Base-by-base conservation (phyloP, 2,329 filamentous ascomycete species). In the Xylariales sp. region DNA sequence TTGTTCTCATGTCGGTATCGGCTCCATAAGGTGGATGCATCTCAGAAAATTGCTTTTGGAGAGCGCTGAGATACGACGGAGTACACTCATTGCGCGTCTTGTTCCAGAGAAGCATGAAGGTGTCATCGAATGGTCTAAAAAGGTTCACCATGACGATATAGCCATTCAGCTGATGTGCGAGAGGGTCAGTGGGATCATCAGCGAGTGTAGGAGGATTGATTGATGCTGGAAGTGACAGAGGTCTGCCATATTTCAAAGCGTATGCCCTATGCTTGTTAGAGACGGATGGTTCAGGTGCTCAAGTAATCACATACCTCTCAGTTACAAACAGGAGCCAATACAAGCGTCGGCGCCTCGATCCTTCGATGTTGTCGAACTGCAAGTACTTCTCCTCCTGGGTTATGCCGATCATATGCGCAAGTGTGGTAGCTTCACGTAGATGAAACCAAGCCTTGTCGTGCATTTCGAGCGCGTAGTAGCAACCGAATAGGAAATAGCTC, bases 391-490 rank as follows among this genome's bases (percentile, higher is more conserved):
- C 74, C 52, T 84, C 80, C 57, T 78, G 78, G 53, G 74, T 70
- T 75, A 84, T 76, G 40, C 71, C 71, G 20, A 69, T 61, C 52
- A 83, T 74, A 51, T 80, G 73, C 20, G 76, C 71, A 60, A 91
- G 70, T 5, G 86, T 89, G 2, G 80, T 83, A 5, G 84, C 84
- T 61, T 93, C 86, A 19, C 86, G 80, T 8, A 91, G 68, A 57
- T 88, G 80, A 56, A 82, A 89, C 86, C 86, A 91, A 1, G 85
- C 86, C 59, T 82, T 81, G 47, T 85, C 80, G 58, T 89, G 84
- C 58, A 82, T 71, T 47, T 88, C 84, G 34, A 87, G 66, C 27
- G 79, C 82, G 46, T 84, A 83, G 58, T 84, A 79, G 44, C 82
- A 83, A 27, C 78, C 83, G 52, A 87, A 89, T 19, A 91, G 60